phyloP scores from a whole-genome alignment of 2,329 filamentous ascomycete species.

The Alternaria arbusti region DNA sequence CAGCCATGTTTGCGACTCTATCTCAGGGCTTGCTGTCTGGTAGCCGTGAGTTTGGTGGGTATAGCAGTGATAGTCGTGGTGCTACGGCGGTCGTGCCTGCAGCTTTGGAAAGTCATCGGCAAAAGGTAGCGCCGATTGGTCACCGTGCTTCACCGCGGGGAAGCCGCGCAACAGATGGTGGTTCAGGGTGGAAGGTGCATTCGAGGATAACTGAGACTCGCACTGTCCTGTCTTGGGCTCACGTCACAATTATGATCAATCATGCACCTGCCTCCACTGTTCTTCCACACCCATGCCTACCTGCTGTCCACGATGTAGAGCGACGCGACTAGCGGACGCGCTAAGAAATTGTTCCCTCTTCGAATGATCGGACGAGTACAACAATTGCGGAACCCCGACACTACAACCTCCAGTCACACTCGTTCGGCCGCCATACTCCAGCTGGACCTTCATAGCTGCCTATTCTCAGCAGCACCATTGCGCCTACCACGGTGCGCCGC shows the following conservation, averaged over 20 bases:
- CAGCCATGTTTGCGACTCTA: conserved; percentile 47
- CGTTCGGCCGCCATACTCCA: neutral
- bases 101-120: conserved; percentile 21
- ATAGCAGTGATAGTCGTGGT: neutral
- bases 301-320: neutral
- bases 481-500: conserved; percentile 19
- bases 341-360: conserved; percentile 8
- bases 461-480: conserved; percentile 3
- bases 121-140: conserved; percentile 19
- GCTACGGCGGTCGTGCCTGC: conserved; percentile 10
- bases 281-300: neutral
- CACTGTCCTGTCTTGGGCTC: neutral
- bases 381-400: neutral
- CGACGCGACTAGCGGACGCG: conserved; percentile 11
- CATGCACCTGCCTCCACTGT: no score
- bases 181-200: neutral
- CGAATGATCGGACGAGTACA: neutral
- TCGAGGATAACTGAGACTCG: neutral
- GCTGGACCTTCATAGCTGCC: neutral
- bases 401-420: neutral
- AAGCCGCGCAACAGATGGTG: neutral
- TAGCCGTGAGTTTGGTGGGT: conserved; percentile 2
- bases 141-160: conserved; percentile 5
- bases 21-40: neutral
- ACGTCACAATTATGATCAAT: neutral